Percentiles rank a stretch among this genome's conserved stretches.
Conservation (phyloP, 495 filamentous ascomycete species). For the Penicillium taxi region DNA sequence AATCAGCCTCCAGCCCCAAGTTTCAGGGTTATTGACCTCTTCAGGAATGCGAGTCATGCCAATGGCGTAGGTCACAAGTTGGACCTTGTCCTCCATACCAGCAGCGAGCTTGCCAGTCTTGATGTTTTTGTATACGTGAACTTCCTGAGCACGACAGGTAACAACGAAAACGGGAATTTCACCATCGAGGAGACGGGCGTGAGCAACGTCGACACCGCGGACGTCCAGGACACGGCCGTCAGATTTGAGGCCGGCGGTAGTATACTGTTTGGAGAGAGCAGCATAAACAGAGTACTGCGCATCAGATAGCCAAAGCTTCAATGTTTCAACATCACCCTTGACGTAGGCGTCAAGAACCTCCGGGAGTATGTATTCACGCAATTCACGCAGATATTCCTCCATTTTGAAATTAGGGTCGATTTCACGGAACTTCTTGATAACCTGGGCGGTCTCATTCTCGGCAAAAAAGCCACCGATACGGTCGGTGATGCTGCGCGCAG, state of each 20-base stretch:
- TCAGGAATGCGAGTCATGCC: conserved; percentile 88
- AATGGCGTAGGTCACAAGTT: conserved; percentile 96
- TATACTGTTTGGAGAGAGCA: conserved; percentile 90
- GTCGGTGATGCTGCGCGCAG: conserved; percentile 88
- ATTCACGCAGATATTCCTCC: conserved; percentile 85
- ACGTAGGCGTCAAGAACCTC: conserved; percentile 98
- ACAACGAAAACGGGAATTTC: conserved; percentile 97
- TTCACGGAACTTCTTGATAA: conserved; percentile 94
- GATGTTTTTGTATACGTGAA: conserved; percentile 88
- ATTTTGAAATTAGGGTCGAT: conserved; percentile 95
- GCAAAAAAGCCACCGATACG: conserved; percentile 92
- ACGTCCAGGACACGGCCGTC: conserved; percentile 95
- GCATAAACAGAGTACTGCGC: conserved; percentile 93
- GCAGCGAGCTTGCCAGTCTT: conserved; percentile 85
- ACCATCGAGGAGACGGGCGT: conserved; percentile 87
- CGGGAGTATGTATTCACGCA: conserved; percentile 95
- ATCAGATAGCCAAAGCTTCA: conserved; percentile 90
- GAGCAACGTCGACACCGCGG: conserved; percentile 81
- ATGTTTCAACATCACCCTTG: conserved; percentile 83
- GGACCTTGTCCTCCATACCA: conserved; percentile 98
- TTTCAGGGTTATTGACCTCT: conserved; percentile 95
- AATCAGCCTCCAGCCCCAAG: conserved; percentile 90
- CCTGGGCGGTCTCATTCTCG: conserved; percentile 92
- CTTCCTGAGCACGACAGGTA: conserved; percentile 93
- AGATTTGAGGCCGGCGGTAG: conserved; percentile 81